These are phyloP conservation scores for Vicia villosa DNA, from an alignment of 306 rosid species.

Conservation along the genomic window DNA sequence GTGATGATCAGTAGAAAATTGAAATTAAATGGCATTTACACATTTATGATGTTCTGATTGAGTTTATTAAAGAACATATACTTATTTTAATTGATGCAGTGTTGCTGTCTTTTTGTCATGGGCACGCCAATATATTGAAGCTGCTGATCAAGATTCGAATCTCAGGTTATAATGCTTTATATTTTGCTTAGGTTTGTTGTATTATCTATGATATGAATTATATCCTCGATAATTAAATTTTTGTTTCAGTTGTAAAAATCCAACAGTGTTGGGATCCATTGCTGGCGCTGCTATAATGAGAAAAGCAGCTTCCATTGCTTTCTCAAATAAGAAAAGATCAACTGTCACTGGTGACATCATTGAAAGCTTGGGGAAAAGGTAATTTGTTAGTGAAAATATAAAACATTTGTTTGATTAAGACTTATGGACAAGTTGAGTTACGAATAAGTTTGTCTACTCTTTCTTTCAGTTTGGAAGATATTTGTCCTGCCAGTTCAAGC, in stretches of 20 bases:
- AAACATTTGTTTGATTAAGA: not conserved
- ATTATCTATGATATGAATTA: slow-evolving; percentile 14
- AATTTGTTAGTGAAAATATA: slow-evolving; percentile 22
- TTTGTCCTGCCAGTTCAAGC: slow-evolving; percentile 59
- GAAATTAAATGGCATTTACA: too few species aligned
- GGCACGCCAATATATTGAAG: slow-evolving; percentile 53
- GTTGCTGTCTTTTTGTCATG: slow-evolving; percentile 91
- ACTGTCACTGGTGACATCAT: slow-evolving; percentile 87
- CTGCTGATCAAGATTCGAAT: slow-evolving; percentile 35
- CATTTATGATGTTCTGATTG: slow-evolving; percentile 5
- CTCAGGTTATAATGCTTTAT: slow-evolving; percentile 48
- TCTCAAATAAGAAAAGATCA: slow-evolving; percentile 78
- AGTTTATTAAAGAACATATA: not conserved
- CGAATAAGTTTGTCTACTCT: slow-evolving; percentile 8
- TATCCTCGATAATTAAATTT: slow-evolving; percentile 20
- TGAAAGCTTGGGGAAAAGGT: slow-evolving; percentile 87
- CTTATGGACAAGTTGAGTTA: not conserved
- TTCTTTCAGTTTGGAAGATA: slow-evolving; percentile 75
- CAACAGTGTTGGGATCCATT: slow-evolving; percentile 75
- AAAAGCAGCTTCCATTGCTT: slow-evolving; percentile 88
- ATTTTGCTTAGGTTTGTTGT: not conserved
- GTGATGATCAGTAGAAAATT: too few species aligned
- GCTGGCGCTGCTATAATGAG: slow-evolving; percentile 86
- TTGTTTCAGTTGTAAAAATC: slow-evolving; percentile 60
- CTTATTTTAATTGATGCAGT: slow-evolving; percentile 43